phyloP scores from a whole-genome alignment of 1,284 basidiomycete species.

The Austroboletus novae-zelandiae region DNA sequence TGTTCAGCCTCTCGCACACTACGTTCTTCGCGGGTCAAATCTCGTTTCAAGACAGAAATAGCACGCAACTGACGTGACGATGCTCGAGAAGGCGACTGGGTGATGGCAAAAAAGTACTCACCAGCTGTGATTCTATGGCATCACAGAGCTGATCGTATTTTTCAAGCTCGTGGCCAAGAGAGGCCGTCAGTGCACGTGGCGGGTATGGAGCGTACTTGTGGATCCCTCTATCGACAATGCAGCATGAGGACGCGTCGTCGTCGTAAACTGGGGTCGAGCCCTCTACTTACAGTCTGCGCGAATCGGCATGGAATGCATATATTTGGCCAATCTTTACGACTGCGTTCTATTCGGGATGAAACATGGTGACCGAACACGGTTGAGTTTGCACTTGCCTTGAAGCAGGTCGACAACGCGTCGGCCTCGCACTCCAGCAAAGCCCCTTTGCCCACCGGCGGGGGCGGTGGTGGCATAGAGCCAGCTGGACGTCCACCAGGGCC shows the following conservation, averaged over 20 bases:
- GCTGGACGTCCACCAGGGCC: slow-evolving; percentile 10
- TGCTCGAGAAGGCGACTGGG: slow-evolving; percentile 1
- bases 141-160: slow-evolving; percentile 77
- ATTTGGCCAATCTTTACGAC: slow-evolving; percentile 67
- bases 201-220: slow-evolving; percentile 59
- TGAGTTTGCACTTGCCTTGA: slow-evolving; percentile 45
- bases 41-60: slow-evolving; percentile 66
- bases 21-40: slow-evolving; percentile 58
- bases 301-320: slow-evolving; percentile 64
- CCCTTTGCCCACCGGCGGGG: slow-evolving; percentile 42
- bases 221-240: slow-evolving; percentile 42
- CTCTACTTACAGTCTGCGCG: slow-evolving; percentile 55
- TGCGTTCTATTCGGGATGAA: slow-evolving; percentile 46
- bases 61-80: slow-evolving; percentile 52
- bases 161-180: slow-evolving; percentile 69
- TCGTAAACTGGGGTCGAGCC: background rate
- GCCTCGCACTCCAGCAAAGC: slow-evolving; percentile 64
- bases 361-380: background rate
- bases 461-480: slow-evolving; percentile 59
- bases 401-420: slow-evolving; percentile 49
- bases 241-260: background rate
- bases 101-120: slow-evolving; percentile 33
- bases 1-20: slow-evolving; percentile 49
- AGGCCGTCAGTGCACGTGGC: slow-evolving; percentile 57
- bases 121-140: slow-evolving; percentile 66